phyloP scores from a whole-genome alignment of 2,329 filamentous ascomycete species.

The Ilyonectria mors-panacis region DNA sequence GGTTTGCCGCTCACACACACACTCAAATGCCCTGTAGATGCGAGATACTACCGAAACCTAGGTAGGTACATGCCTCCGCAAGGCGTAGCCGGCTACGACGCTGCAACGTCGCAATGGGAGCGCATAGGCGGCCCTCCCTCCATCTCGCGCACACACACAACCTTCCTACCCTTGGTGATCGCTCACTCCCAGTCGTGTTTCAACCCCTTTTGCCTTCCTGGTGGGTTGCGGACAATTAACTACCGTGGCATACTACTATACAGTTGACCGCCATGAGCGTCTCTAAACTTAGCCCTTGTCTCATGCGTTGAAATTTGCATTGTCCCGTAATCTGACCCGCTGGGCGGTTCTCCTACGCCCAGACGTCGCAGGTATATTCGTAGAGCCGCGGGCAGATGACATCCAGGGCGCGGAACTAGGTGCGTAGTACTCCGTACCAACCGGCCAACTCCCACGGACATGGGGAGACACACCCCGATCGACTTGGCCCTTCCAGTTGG shows the following conservation, averaged over 20 bases:
- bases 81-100: constrained; percentile 11
- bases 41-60: constrained; percentile 13
- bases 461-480: constrained; percentile 10
- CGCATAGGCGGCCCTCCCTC: constrained; percentile 14
- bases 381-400: constrained; percentile 1
- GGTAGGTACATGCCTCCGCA: constrained; percentile 6
- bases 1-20: background rate
- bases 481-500: background rate
- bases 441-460: constrained; percentile 1
- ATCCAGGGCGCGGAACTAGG: background rate
- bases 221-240: constrained; percentile 13
- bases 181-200: constrained; percentile 25
- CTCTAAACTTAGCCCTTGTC: constrained; percentile 9
- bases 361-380: constrained; percentile 14
- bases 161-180: constrained; percentile 6
- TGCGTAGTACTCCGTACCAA: background rate
- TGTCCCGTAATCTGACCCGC: constrained; percentile 10
- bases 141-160: constrained; percentile 2
- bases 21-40: background rate
- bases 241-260: constrained; percentile 13
- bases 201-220: constrained; percentile 15
- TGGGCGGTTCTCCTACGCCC: constrained; percentile 1
- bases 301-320: constrained; percentile 14
- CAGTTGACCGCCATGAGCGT: constrained; percentile 5
- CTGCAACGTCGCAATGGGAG: constrained; percentile 2